Base-by-base conservation (phyloP, 179 eudicot genomes). In the Vitellaria paradoxa region DNA sequence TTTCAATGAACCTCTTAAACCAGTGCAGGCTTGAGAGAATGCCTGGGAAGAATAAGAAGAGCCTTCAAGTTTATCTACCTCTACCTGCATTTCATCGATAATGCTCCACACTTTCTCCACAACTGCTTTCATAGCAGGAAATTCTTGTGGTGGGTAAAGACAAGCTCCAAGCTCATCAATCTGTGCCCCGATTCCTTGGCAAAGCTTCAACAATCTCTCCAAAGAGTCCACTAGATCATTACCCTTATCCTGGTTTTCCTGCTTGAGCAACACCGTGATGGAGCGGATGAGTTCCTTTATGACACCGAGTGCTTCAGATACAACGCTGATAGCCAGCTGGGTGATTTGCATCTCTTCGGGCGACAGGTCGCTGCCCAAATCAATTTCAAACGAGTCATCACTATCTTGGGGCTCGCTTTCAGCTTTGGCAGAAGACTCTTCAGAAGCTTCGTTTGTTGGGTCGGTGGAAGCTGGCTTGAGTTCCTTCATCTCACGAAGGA, bases 91-190 rank as follows among this genome's bases (percentile, higher is more conserved):
- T 80, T 90, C 98, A 72, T 85, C 84, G 13, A 85, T 52, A 47
- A 71, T 55, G 71, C 78, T 66, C 3, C 80, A 81, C 30, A 95
- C 82, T 50, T 85, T 85, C n/a, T 77, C 84, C 62, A 88, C 74
- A 20, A 87, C 90, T 56, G 82, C 80, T 68, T 75, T 79, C 55
- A 95, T 89, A 24, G 89, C 85, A 9, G 90, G 61, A 68, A 80
- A 74, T 79, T 95, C 98, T 83, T 93, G 97, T 20, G 99, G 97
- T 12, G 99, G 99, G 80, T 95, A 95, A 63, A 95, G 86, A 83
- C 91, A 89, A 70, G 99, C 99, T 63, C 97, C 99, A 30, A 95
- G 88, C 83, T 93, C 98, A 77, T 95, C 97, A 53, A 90, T 86
- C 84, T 87, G 91, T n/a, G 78, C 74, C 53, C 95, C 92, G 42